phyloP scores from a whole-genome alignment of 352 stramenopile genomes.

The Phytophthora agathidicida region DNA sequence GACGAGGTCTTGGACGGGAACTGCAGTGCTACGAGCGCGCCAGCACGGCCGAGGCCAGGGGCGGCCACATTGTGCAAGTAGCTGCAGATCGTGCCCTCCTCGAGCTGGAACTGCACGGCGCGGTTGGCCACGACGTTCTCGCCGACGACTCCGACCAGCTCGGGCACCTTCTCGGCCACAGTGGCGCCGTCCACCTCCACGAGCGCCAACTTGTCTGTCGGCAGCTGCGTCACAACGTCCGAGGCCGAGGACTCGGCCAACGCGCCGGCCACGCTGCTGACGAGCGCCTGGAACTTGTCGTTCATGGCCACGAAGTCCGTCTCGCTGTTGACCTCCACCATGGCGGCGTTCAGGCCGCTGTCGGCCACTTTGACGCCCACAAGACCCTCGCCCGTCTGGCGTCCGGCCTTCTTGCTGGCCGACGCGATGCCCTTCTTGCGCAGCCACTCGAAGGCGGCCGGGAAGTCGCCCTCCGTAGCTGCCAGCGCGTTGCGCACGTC shows the following conservation, averaged over 20 bases:
- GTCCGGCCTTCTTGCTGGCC: conserved; percentile 79
- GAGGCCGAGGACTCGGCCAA: conserved; percentile 34
- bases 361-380: conserved; percentile 64
- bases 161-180: conserved; percentile 74
- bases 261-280: conserved; percentile 54
- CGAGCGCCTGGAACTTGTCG: conserved; percentile 89
- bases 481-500: conserved; percentile 91
- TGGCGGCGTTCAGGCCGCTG: conserved; percentile 43
- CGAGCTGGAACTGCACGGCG: conserved; percentile 70
- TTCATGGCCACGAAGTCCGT: conserved; percentile 96
- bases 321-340: conserved; percentile 95
- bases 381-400: conserved; percentile 80
- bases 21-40: conserved; percentile 92
- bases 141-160: conserved; percentile 84
- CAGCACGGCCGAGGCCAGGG: conserved; percentile 73
- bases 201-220: conserved; percentile 45
- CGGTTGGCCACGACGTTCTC: conserved; percentile 88
- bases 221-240: conserved; percentile 37
- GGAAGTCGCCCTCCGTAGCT: conserved; percentile 81
- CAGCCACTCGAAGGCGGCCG: conserved; percentile 87
- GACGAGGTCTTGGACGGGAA: conserved; percentile 56
- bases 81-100: conserved; percentile 77
- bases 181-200: conserved; percentile 62
- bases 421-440: conserved; percentile 88
- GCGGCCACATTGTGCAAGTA: conserved; percentile 88